Conservation (phyloP, 202 grass and related monocot genomes). For the Carex sylvatica region DNA sequence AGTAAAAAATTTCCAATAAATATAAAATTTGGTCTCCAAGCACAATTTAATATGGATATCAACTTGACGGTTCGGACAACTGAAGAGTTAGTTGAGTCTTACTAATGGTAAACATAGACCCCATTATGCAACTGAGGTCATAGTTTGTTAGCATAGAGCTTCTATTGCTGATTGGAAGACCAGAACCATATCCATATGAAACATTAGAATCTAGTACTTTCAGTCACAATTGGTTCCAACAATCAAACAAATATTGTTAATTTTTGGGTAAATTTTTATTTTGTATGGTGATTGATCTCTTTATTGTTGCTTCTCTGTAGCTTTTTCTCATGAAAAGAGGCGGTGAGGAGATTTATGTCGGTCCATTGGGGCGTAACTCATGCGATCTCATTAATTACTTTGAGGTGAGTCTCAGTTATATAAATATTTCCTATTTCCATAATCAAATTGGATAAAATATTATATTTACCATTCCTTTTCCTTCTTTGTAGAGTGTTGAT, state of each 20-base stretch:
- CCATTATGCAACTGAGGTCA: not conserved
- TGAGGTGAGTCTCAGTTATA: slow-evolving; percentile 8
- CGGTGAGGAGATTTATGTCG: slow-evolving; percentile 30
- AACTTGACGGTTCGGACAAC: too few relatives aligned
- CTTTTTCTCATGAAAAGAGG: slow-evolving; percentile 36
- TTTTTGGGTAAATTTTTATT: not conserved
- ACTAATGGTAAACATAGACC: not conserved
- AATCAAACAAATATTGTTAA: not conserved
- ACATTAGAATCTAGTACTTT: not conserved
- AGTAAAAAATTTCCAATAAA: too few relatives aligned
- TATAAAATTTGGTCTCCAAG: too few relatives aligned
- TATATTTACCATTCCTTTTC: not conserved
- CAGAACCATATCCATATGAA: not conserved
- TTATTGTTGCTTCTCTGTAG: slow-evolving; percentile 11
- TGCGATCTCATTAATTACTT: slow-evolving; percentile 29
- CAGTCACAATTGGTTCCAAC: not conserved
- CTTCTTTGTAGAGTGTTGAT: slow-evolving; percentile 45
- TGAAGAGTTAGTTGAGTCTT: not conserved
- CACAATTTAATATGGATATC: too few relatives aligned
- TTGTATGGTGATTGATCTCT: not conserved
- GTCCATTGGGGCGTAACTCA: slow-evolving; percentile 24
- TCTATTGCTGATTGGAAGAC: not conserved
- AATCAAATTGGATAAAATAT: not conserved
- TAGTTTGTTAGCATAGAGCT: not conserved
- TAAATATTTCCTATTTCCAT: not conserved